Base-by-base conservation (phyloP, 441 rosid genomes). In the Arabidopsis lyrata region DNA sequence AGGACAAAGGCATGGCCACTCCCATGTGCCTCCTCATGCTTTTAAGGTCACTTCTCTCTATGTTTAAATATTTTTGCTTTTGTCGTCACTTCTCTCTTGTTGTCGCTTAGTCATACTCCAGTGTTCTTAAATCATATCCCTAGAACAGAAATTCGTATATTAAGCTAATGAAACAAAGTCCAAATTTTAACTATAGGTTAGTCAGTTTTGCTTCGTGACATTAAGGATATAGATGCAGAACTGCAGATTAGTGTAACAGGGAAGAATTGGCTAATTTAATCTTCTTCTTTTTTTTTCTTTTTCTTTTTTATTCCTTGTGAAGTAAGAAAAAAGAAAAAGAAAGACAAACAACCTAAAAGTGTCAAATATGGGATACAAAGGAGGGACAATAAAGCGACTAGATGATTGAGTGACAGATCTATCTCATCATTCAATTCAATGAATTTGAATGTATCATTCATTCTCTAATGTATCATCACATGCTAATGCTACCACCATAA, bases 21-120 rank as follows among this genome's bases (percentile, higher is more conserved):
- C 75, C 79, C 79, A 63, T 76, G 79, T 70, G 75, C 71, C 14
- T 69, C 75, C 47, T 63, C 45, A 15, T 55, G 69, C 75, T 38
- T 69, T 68, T 62, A 14, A 52, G 29, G 68, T 69, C 65, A 63
- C 79, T 63, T 69, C 48, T 20, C 36, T 35, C 16, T 22, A 8
- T 31, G 16, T 73, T 53, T 6, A 9, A 5, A 0, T 34, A 2
- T 10, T 53, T 68, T 53, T 63, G 66, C 65, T 47, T 55, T 69
- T 53, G 70, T 54, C 75, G 70, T 54, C 75, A 38, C 63, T 68
- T 54, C 27, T 41, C 48, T 75, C 59, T 44, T 63, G 20, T 62
- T 76, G 79, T 76, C 70, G 64, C 58, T 35, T 68, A 59, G 62
- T 49, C 67, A 20, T 56, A 73, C 66, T 56, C 63, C 70, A 55